Conservation (phyloP, 2,329 filamentous ascomycete genomes). For the Phialocephala subalpina region DNA sequence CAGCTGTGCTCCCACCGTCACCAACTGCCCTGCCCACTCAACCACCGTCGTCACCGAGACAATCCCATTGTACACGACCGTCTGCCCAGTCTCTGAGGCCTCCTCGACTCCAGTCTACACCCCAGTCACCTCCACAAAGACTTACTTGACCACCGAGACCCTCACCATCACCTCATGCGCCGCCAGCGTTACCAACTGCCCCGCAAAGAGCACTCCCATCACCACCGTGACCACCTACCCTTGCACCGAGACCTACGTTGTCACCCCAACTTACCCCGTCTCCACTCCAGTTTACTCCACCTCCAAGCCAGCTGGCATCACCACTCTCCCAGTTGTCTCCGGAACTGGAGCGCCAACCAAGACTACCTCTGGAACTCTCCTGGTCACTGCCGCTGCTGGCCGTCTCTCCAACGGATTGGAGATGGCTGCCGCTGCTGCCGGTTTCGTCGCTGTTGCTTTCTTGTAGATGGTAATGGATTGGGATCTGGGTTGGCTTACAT, state of each 20-base stretch:
- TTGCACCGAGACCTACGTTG: constrained; percentile 18
- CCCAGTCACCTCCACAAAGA: constrained; percentile 51
- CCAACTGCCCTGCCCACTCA: constrained; percentile 57
- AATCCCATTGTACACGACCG: constrained; percentile 47
- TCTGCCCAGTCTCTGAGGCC: constrained; percentile 46
- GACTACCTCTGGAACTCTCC: constrained; percentile 16
- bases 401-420: constrained; percentile 21
- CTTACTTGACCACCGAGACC: constrained; percentile 55
- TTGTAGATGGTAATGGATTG: constrained; percentile 17
- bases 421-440: constrained; percentile 26
- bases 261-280: constrained; percentile 23
- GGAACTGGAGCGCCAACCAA: constrained; percentile 16
- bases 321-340: neutral
- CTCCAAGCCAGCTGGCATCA: neutral
- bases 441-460: constrained; percentile 24
- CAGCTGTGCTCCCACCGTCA: constrained; percentile 54
- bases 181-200: constrained; percentile 40
- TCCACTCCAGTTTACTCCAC: constrained; percentile 10
- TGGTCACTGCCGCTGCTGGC: constrained; percentile 27
- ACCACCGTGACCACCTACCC: constrained; percentile 6
- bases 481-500: constrained; percentile 11
- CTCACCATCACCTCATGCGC: constrained; percentile 41
- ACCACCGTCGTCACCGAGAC: constrained; percentile 46
- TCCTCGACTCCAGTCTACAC: constrained; percentile 42
- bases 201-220: constrained; percentile 14